phyloP scores from a whole-genome alignment of 2,329 filamentous ascomycete species.

The Aspergillus terreus region DNA sequence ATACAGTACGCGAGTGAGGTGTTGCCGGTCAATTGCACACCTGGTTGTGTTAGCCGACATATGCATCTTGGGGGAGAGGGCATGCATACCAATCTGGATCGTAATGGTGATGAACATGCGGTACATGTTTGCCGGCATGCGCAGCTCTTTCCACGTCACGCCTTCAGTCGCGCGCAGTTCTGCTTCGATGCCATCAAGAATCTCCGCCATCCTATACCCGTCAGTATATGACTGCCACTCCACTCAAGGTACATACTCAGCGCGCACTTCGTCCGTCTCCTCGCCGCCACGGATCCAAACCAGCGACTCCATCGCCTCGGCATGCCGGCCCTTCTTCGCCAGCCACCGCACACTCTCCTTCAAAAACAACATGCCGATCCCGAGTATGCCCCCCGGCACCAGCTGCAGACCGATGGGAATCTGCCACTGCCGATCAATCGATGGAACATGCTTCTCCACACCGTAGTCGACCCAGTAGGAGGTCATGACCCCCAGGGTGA shows the following conservation, averaged over 20 bases:
- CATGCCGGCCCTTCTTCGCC: slow-evolving; percentile 44
- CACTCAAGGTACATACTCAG: slow-evolving; percentile 5
- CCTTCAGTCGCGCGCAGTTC: slow-evolving; percentile 39
- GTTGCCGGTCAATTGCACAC: slow-evolving; percentile 47
- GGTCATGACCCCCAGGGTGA: slow-evolving; percentile 35
- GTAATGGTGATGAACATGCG: slow-evolving; percentile 47
- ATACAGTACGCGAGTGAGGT: slow-evolving; percentile 46
- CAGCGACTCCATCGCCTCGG: slow-evolving; percentile 47
- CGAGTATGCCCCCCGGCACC: slow-evolving; percentile 46
- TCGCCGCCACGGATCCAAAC: slow-evolving; percentile 46
- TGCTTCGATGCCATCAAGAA: slow-evolving; percentile 21
- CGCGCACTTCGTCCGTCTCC: slow-evolving; percentile 14
- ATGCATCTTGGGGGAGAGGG: neutral
- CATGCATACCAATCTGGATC: slow-evolving; percentile 41
- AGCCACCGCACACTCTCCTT: slow-evolving; percentile 50
- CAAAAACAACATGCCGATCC: slow-evolving; percentile 46
- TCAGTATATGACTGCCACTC: slow-evolving; percentile 19
- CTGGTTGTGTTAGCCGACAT: slow-evolving; percentile 2
- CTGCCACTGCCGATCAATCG: slow-evolving; percentile 48
- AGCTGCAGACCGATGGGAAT: slow-evolving; percentile 48
- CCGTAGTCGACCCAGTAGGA: slow-evolving; percentile 50
- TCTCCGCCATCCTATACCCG: slow-evolving; percentile 43
- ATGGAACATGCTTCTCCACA: slow-evolving; percentile 37
- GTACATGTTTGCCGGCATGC: slow-evolving; percentile 45
- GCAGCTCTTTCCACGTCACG: slow-evolving; percentile 45